Conservation (phyloP, 352 stramenopile genomes). For the Globisporangium okanoganense region DNA sequence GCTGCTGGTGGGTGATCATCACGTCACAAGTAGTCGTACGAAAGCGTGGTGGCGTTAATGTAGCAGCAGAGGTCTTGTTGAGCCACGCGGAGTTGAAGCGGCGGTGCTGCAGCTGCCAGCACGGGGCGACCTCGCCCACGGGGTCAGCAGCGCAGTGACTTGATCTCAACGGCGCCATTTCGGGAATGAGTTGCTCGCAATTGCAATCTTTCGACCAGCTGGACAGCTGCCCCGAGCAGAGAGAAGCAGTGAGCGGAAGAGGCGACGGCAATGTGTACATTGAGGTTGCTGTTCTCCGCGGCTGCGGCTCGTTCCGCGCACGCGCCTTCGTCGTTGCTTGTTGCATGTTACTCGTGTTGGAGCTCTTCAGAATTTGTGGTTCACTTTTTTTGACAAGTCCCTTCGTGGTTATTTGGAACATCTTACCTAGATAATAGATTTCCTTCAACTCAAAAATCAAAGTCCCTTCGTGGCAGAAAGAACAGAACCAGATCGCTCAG, state of each 20-base stretch:
- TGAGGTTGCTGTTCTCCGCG: neutral
- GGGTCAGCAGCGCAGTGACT: neutral
- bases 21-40: neutral
- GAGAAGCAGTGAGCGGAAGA: neutral
- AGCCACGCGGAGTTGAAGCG: neutral
- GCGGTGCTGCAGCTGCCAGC: neutral
- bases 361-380: too few relatives aligned
- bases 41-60: too few relatives aligned
- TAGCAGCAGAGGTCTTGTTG: neutral
- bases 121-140: neutral
- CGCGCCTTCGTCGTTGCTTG: neutral
- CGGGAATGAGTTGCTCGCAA: neutral
- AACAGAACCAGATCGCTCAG: too few relatives aligned
- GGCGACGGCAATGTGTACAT: neutral
- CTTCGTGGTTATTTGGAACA: too few relatives aligned
- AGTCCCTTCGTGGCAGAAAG: too few relatives aligned
- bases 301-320: neutral
- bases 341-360: too few relatives aligned
- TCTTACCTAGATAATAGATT: too few relatives aligned
- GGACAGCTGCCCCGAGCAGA: neutral
- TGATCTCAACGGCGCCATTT: constrained; percentile 6
- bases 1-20: neutral
- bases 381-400: too few relatives aligned
- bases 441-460: too few relatives aligned
- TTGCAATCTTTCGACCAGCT: neutral